Percentiles rank a stretch among this genome's conserved stretches.
phyloP scores from a whole-genome alignment of 1,284 basidiomycete species.

The Neonothopanus nambi region DNA sequence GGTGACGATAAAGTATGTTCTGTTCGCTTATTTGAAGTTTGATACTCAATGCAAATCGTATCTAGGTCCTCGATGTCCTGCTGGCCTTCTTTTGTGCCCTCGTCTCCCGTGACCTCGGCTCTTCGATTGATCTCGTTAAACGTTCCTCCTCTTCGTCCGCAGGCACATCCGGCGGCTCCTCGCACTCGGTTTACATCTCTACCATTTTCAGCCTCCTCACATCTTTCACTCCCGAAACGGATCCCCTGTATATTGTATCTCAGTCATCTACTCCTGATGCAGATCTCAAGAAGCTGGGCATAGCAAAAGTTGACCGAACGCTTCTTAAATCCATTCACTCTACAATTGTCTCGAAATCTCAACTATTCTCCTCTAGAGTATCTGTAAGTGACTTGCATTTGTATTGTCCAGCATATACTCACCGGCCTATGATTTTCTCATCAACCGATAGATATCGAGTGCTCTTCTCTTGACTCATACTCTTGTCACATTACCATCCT shows the following conservation, averaged over 20 bases:
- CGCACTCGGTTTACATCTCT: constrained; percentile 26
- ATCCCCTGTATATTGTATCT: constrained; percentile 17
- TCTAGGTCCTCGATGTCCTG: constrained; percentile 61
- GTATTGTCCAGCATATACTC: constrained; percentile 7
- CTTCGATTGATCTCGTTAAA: constrained; percentile 52
- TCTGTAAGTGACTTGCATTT: constrained; percentile 32
- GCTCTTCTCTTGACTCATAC: constrained; percentile 52
- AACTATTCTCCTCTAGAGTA: constrained; percentile 38
- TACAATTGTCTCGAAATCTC: constrained; percentile 48
- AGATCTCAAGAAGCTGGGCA: constrained; percentile 44
- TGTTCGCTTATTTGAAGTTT: constrained; percentile 2
- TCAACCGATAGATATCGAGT: constrained; percentile 47
- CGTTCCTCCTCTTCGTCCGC: constrained; percentile 22
- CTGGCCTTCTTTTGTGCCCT: constrained; percentile 59
- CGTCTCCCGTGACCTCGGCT: constrained; percentile 54
- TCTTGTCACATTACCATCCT: constrained; percentile 40
- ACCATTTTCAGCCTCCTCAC: constrained; percentile 49
- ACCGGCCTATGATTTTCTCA: too few relatives aligned
- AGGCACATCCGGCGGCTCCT: constrained; percentile 1
- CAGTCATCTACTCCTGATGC: constrained; percentile 28
- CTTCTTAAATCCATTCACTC: constrained; percentile 44
- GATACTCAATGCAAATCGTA: not conserved
- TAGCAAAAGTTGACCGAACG: constrained; percentile 48
- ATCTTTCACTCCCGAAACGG: constrained; percentile 27
- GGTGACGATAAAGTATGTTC: constrained; percentile 55